Evolutionary conservation across 257 asterid genomes (phyloP).

Genomic region (Avicennia marina): DNA sequence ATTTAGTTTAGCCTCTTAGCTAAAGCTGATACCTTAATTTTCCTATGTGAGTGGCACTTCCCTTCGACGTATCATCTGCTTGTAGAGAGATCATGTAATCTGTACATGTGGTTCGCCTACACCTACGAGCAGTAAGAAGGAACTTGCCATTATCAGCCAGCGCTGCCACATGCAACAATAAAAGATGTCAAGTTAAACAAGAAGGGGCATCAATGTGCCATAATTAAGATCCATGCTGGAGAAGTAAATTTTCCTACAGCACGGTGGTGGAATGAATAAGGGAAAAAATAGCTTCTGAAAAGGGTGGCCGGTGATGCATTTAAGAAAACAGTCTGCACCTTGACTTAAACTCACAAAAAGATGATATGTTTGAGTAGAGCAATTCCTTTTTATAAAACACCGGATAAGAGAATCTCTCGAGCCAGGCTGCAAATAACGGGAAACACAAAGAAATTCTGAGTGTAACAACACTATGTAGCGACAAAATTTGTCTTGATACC

Average conservation of each 20-base stretch:
- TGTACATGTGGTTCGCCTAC: constrained; percentile 74
- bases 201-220: background rate
- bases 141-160: constrained; percentile 91
- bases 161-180: constrained; percentile 42
- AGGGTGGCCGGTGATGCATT: constrained; percentile 3
- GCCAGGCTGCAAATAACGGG: constrained; percentile 72
- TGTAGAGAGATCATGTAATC: constrained; percentile 72
- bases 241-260: background rate
- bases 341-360: constrained; percentile 69
- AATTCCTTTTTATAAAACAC: constrained; percentile 82
- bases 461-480: background rate
- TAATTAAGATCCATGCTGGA: background rate
- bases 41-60: constrained; percentile 57
- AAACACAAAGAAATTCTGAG: background rate
- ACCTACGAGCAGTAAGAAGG: constrained; percentile 87
- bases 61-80: constrained; percentile 58
- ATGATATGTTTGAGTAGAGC: constrained; percentile 56
- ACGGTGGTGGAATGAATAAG: background rate
- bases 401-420: constrained; percentile 73
- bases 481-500: background rate
- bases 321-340: constrained; percentile 37
- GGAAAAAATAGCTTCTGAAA: background rate
- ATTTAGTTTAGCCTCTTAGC: background rate
- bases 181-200: constrained; percentile 12
- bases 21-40: constrained; percentile 61